Conservation (phyloP, 2,329 filamentous ascomycete species). For the Aureobasidium sp. region DNA sequence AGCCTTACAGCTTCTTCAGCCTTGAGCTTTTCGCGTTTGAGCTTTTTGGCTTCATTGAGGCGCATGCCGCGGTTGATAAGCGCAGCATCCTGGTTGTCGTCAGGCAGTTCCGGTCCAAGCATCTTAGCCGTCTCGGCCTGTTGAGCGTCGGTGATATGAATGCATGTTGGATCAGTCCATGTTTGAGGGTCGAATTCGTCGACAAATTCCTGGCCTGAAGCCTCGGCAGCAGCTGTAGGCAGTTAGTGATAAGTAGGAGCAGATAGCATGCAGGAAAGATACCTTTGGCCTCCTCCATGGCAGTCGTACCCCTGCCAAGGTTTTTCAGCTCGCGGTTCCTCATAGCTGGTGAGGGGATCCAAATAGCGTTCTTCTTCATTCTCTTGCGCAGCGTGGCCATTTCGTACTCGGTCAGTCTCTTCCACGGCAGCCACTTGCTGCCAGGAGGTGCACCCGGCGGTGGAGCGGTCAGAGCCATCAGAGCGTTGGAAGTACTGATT, state of each 20-base stretch:
- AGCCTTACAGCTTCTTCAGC: background rate
- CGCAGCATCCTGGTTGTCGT: conserved; percentile 44
- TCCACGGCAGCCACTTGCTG: conserved; percentile 54
- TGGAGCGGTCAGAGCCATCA: conserved; percentile 50
- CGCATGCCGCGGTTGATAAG: conserved; percentile 67
- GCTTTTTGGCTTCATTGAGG: conserved; percentile 67
- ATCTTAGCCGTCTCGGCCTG: conserved; percentile 24
- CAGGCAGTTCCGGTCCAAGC: conserved; percentile 18
- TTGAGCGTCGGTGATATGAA: conserved; percentile 26
- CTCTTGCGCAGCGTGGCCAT: conserved; percentile 67
- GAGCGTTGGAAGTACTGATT: conserved; percentile 53
- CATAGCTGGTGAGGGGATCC: conserved; percentile 80
- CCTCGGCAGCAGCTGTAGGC: conserved; percentile 52
- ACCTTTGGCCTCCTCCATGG: conserved; percentile 30
- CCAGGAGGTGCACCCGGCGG: conserved; percentile 51
- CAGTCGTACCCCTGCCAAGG: conserved; percentile 48
- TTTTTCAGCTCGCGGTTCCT: conserved; percentile 67
- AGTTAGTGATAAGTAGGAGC: conserved; percentile 27
- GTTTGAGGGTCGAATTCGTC: conserved; percentile 39
- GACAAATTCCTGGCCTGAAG: conserved; percentile 55
- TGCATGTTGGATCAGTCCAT: conserved; percentile 26
- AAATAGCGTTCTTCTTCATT: conserved; percentile 88
- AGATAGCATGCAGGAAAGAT: background rate
- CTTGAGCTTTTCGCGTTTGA: conserved; percentile 51
- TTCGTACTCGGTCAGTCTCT: conserved; percentile 57